Evolutionary conservation across 768 basidiomycete species (phyloP), one percentile per base, ranked within the genome.

Genomic region (Pisolithus tinctorius): DNA sequence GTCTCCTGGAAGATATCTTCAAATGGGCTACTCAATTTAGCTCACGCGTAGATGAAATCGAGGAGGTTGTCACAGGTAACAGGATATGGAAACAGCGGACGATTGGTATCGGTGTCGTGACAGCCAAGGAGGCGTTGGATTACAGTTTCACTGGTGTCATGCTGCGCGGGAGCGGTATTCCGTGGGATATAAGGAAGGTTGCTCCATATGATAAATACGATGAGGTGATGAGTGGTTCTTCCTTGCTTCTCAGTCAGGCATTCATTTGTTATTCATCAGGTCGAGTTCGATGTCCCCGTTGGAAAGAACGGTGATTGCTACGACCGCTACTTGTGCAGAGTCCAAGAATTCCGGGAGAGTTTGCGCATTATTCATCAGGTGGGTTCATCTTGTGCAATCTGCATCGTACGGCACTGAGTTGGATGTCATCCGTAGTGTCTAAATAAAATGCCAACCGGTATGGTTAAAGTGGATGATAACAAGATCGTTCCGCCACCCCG

Each of bases 21-120:
- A 88, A 88, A 64, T 99, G 95, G 95, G 88, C 89, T 2, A 96
- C 95, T 1, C 95, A 97, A 62, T 99, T 96, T 68, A 71, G 78
- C 44, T 83, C 83, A 47, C 81, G 95, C 55, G 78, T 99, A 26
- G 94, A 99, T 63, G 95, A 99, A 72, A 88, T 98, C 58, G 95
- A 99, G 71, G 94, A 98, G 70, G 93, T 99, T 57, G 84, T 99
- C 29, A 94, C 91, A 3, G 94, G 88, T 1, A 99, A 99, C 74
- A 83, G 95, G 63, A 95, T 99, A 71, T 98, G 96, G 95, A 96
- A 96, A 70, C 82, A 88, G 61, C 80, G 95, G 53, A 99, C 95
- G 6, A 71, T 96, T 48, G 93, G 86, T 8, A 80, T 99, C 47
- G 95, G 94, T 42, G 75, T 77, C 44, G 94, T 99, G 38, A 93